Evolutionary conservation across 768 basidiomycete species (phyloP), one percentile per base, ranked within the genome.

Genomic region (Termitomyces titanicus): DNA sequence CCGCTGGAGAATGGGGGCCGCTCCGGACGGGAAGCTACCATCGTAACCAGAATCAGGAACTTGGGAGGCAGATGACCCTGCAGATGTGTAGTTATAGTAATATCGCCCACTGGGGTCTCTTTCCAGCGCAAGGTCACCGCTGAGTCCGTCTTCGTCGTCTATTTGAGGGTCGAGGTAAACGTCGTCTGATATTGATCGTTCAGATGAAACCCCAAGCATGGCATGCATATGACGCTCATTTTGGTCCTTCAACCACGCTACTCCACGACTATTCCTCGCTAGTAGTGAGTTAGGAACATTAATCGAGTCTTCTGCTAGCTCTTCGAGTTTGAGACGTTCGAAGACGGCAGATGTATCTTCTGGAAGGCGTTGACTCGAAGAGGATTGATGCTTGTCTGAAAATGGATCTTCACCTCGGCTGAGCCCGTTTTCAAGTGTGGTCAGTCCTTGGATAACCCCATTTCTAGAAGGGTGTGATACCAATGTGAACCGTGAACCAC

Each of bases 241-340:
- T 68, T 96, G 93, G 62, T 94, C 92, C 34, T 81, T 79, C 42
- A 96, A 68, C 93, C 93, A 95, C 25, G 86, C 82, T 7, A 82
- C 83, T 0, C 90, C 89, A 9, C 89, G 81, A 64, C 88, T 84
- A 52, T 77, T 78, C 6, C 79, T 78, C n/a, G 76, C 73, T 22
- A 80, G 67, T 22, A 80, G 67, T 24, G 75, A 68, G 3, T 77
- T 75, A 53, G 74, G 70, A 5, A 76, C 64, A 42, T 74, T 73
- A 1, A 77, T 75, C 20, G 66, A 56, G 58, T 76, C 73, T 49
- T 75, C 75, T 44, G 70, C 69, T 17, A 70, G 63, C 7, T 69
- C 69, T 29, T 78, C 70, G 11, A 80, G 63, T 58, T 79, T 84
- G 37, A 86, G 70, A 2, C 77, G 78, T 61, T 85, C 82, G 58